A percentile compares a stretch with the other conserved stretches of the same genome.
These are phyloP conservation scores for Pichia sp. DNA, from an alignment of 1,139 yeast genomes.

Conservation along the genomic window DNA sequence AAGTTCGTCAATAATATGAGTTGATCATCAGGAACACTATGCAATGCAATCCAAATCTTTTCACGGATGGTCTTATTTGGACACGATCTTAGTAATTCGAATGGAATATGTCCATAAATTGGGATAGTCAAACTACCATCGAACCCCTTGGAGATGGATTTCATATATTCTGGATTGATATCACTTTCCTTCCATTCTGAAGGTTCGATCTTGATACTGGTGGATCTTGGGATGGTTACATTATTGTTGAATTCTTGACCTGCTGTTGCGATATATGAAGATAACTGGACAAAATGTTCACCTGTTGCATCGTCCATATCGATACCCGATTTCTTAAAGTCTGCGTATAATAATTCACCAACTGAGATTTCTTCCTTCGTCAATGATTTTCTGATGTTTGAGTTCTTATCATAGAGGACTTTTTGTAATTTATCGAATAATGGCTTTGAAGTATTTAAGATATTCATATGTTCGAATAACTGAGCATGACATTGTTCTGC, in stretches of 20 bases:
- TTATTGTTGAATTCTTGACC: slow-evolving; percentile 79
- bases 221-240: slow-evolving; percentile 44
- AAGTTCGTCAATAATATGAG: slow-evolving; percentile 57
- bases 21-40: slow-evolving; percentile 56
- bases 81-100: slow-evolving; percentile 60
- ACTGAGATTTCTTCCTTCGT: slow-evolving; percentile 77
- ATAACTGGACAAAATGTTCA: slow-evolving; percentile 68
- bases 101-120: slow-evolving; percentile 66
- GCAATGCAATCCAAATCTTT: slow-evolving; percentile 72
- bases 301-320: slow-evolving; percentile 69
- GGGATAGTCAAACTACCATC: slow-evolving; percentile 51
- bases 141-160: slow-evolving; percentile 21
- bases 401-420: slow-evolving; percentile 45
- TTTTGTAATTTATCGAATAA: slow-evolving; percentile 58
- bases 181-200: slow-evolving; percentile 26
- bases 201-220: slow-evolving; percentile 30
- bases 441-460: slow-evolving; percentile 80
- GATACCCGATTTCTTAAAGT: slow-evolving; percentile 89
- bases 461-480: slow-evolving; percentile 93
- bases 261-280: slow-evolving; percentile 76
- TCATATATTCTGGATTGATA: slow-evolving; percentile 21
- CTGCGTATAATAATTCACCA: slow-evolving; percentile 76
- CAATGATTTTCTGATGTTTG: slow-evolving; percentile 40
- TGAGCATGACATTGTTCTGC: slow-evolving; percentile 89
- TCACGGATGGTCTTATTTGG: slow-evolving; percentile 57